Evolutionary conservation across 768 basidiomycete species (phyloP).

Genomic region (Tricholoma terreum): DNA sequence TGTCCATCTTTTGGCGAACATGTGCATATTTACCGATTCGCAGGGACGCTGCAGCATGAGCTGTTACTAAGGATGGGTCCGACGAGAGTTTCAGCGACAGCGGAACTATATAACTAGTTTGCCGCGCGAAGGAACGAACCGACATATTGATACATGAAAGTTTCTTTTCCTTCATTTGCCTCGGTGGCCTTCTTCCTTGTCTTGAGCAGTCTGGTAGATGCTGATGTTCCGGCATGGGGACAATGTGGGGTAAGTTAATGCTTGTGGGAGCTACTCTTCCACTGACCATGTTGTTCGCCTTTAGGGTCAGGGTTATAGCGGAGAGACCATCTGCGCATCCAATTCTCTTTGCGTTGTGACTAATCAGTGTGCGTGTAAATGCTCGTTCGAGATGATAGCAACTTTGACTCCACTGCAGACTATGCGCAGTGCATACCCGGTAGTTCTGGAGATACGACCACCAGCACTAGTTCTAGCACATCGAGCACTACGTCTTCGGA

Average conservation of each 20-base stretch:
- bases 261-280: not conserved
- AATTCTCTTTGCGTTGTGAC: constrained; percentile 38
- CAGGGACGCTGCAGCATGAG: not conserved
- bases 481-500: constrained; percentile 22
- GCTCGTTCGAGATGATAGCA: not conserved
- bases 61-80: constrained; percentile 21
- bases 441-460: constrained; percentile 20
- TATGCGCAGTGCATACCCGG: constrained; percentile 48
- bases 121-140: not conserved
- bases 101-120: constrained; percentile 5
- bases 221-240: constrained; percentile 42
- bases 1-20: not conserved
- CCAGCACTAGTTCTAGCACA: constrained; percentile 26
- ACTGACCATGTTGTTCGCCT: not conserved
- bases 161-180: constrained; percentile 28
- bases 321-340: constrained; percentile 44
- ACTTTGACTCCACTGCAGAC: constrained; percentile 23
- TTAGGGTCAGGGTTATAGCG: constrained; percentile 41
- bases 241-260: constrained; percentile 49
- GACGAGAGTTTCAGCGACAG: constrained; percentile 16
- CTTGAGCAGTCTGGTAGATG: constrained; percentile 22
- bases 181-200: constrained; percentile 31
- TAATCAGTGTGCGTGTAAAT: constrained; percentile 38
- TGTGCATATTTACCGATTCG: not conserved
- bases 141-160: constrained; percentile 22